Percentiles rank a stretch among this genome's conserved stretches.
Evolutionary conservation across 768 basidiomycete genomes (phyloP).

Genomic region (Crassisporium funariophilum): DNA sequence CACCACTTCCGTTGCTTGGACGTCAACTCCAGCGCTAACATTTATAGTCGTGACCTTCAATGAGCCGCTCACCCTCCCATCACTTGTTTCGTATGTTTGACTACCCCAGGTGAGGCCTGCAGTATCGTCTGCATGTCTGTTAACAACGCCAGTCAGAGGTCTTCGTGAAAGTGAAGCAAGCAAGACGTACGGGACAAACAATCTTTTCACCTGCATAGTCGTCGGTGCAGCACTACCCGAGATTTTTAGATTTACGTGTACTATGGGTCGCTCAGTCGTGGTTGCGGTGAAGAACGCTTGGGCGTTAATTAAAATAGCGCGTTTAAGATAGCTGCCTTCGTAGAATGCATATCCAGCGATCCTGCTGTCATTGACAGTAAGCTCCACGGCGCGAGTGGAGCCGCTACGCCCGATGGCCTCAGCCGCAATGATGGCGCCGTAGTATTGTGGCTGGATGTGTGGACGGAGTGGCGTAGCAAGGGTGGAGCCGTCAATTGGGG

Average conservation of each 20-base stretch:
- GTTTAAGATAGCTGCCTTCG: slow-evolving; percentile 43
- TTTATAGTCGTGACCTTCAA: slow-evolving; percentile 27
- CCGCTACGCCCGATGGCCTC: slow-evolving; percentile 57
- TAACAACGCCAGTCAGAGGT: too few relatives aligned
- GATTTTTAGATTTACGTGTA: slow-evolving; percentile 48
- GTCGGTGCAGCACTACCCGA: slow-evolving; percentile 25
- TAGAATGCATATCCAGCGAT: slow-evolving; percentile 67
- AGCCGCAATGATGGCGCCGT: slow-evolving; percentile 60
- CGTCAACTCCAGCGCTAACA: slow-evolving; percentile 42
- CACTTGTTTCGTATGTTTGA: slow-evolving; percentile 55
- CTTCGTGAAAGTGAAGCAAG: too few relatives aligned
- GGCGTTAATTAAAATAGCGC: slow-evolving; percentile 62
- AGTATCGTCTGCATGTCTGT: slow-evolving; percentile 52
- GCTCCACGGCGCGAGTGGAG: slow-evolving; percentile 44
- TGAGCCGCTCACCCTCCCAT: slow-evolving; percentile 42
- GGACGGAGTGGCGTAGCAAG: slow-evolving; percentile 52
- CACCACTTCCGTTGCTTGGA: slow-evolving; percentile 50
- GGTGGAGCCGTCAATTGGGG: slow-evolving; percentile 54
- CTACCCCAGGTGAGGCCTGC: slow-evolving; percentile 59
- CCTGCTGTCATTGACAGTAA: slow-evolving; percentile 45
- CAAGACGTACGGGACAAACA: slow-evolving; percentile 43
- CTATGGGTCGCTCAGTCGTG: slow-evolving; percentile 38
- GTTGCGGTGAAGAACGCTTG: slow-evolving; percentile 46
- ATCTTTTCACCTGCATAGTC: slow-evolving; percentile 46
- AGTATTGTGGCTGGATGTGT: slow-evolving; percentile 69